phyloP scores from a whole-genome alignment of 2,329 filamentous ascomycete genomes.

The Neofusicoccum sp. region DNA sequence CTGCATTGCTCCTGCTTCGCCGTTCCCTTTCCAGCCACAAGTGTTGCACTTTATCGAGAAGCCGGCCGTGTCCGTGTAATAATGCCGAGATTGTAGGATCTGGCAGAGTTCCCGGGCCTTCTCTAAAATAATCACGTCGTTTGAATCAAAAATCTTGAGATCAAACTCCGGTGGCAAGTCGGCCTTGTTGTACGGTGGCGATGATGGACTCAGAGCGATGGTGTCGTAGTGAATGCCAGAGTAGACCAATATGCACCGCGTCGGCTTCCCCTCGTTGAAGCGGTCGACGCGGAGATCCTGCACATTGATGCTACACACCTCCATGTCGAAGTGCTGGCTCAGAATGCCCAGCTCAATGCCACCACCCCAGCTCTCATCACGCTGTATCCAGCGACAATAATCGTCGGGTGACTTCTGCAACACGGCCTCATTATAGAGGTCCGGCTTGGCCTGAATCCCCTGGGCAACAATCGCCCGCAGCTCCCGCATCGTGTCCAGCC shows the following conservation, averaged over 20 bases:
- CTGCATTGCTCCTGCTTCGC: slow-evolving; percentile 60
- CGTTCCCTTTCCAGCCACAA: slow-evolving; percentile 67
- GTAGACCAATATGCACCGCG: slow-evolving; percentile 79
- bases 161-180: slow-evolving; percentile 71
- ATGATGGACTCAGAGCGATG: slow-evolving; percentile 66
- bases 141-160: slow-evolving; percentile 67
- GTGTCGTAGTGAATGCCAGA: slow-evolving; percentile 93
- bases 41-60: slow-evolving; percentile 76
- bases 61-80: slow-evolving; percentile 83
- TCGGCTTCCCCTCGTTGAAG: slow-evolving; percentile 72
- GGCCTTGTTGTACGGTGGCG: slow-evolving; percentile 55
- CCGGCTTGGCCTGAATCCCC: slow-evolving; percentile 70
- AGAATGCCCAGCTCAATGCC: slow-evolving; percentile 86
- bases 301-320: slow-evolving; percentile 83
- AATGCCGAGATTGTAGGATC: slow-evolving; percentile 68
- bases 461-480: slow-evolving; percentile 76
- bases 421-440: slow-evolving; percentile 72
- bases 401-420: slow-evolving; percentile 67
- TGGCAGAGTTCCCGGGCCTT: slow-evolving; percentile 57
- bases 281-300: slow-evolving; percentile 64
- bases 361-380: slow-evolving; percentile 82
- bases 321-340: slow-evolving; percentile 78
- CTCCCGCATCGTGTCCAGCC: slow-evolving; percentile 66
- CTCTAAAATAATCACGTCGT: slow-evolving; percentile 54
- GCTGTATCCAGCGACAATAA: slow-evolving; percentile 80